phyloP scores from a whole-genome alignment of 2,329 filamentous ascomycete species.

The Thermothelomyces thermophilus region DNA sequence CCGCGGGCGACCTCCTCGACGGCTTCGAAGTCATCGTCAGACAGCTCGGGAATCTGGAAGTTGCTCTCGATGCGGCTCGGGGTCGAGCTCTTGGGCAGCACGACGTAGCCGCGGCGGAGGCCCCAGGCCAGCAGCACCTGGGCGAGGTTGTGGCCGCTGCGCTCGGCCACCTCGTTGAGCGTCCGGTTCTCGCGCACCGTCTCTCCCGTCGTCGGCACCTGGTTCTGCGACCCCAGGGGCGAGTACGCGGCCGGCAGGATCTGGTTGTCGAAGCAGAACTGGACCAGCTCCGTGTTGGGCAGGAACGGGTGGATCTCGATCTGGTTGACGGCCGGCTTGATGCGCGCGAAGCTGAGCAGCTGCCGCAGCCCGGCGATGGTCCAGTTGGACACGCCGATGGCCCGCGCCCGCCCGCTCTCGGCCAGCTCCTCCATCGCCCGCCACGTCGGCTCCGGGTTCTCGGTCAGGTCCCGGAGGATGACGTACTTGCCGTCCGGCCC shows the following conservation, averaged over 20 bases:
- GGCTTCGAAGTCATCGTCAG: slow-evolving; percentile 52
- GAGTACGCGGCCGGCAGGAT: slow-evolving; percentile 48
- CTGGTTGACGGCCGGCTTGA: slow-evolving; percentile 47
- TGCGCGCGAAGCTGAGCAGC: slow-evolving; percentile 41
- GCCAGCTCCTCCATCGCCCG: slow-evolving; percentile 55
- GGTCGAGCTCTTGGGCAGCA: slow-evolving; percentile 64
- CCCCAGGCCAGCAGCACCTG: slow-evolving; percentile 62
- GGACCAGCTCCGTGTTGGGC: slow-evolving; percentile 42
- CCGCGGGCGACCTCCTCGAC: slow-evolving; percentile 59
- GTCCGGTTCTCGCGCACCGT: slow-evolving; percentile 54
- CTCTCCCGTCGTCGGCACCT: slow-evolving; percentile 62
- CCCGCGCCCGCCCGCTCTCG: slow-evolving; percentile 45
- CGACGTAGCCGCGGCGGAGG: slow-evolving; percentile 57
- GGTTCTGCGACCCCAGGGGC: slow-evolving; percentile 57
- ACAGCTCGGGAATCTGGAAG: slow-evolving; percentile 48
- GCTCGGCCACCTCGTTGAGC: slow-evolving; percentile 51
- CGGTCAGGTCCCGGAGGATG: slow-evolving; percentile 53
- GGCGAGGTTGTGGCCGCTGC: slow-evolving; percentile 51
- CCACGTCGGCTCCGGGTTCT: slow-evolving; percentile 57
- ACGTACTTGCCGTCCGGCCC: slow-evolving; percentile 42
- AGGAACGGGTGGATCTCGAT: slow-evolving; percentile 44
- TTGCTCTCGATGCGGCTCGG: slow-evolving; percentile 62
- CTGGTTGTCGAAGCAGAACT: slow-evolving; percentile 46
- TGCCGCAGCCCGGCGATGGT: slow-evolving; percentile 47
- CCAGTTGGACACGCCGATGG: slow-evolving; percentile 56